Percentiles rank a stretch among this genome's conserved stretches.
Evolutionary conservation across 2,329 filamentous ascomycete species (phyloP).

Genomic region (Trichothecium roseum): DNA sequence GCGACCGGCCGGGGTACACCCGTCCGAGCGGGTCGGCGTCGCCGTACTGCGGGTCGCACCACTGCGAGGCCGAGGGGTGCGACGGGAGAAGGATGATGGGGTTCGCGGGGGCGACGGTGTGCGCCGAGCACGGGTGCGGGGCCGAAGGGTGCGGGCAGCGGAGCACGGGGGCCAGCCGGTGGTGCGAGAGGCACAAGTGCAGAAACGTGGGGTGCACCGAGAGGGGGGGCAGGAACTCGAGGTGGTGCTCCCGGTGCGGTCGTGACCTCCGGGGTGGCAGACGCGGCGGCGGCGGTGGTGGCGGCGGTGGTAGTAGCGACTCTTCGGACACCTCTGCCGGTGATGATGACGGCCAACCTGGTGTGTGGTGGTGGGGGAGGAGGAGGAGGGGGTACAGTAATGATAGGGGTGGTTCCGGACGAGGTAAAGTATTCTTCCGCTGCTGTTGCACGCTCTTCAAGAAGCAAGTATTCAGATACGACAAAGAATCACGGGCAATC

Average conservation of each 20-base stretch:
- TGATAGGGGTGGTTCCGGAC: too few species aligned
- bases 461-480: background rate
- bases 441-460: too few species aligned
- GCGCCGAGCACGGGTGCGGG: background rate
- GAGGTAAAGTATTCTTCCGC: too few species aligned
- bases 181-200: background rate
- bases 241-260: background rate
- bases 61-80: conserved; percentile 16
- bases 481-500: too few species aligned
- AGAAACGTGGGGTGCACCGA: background rate
- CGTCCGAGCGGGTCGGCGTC: conserved; percentile 13
- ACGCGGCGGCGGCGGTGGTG: background rate
- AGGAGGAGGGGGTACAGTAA: too few species aligned
- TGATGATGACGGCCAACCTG: too few species aligned
- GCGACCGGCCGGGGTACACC: conserved; percentile 14
- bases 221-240: background rate
- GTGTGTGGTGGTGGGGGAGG: too few species aligned
- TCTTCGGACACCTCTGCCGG: background rate
- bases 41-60: conserved; percentile 17
- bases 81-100: conserved; percentile 10
- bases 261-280: background rate
- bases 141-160: background rate
- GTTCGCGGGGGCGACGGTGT: conserved; percentile 4
- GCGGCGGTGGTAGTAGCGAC: background rate
- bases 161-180: background rate